phyloP scores from a whole-genome alignment of 495 filamentous ascomycete species.

The Achaetomiella virescens region DNA sequence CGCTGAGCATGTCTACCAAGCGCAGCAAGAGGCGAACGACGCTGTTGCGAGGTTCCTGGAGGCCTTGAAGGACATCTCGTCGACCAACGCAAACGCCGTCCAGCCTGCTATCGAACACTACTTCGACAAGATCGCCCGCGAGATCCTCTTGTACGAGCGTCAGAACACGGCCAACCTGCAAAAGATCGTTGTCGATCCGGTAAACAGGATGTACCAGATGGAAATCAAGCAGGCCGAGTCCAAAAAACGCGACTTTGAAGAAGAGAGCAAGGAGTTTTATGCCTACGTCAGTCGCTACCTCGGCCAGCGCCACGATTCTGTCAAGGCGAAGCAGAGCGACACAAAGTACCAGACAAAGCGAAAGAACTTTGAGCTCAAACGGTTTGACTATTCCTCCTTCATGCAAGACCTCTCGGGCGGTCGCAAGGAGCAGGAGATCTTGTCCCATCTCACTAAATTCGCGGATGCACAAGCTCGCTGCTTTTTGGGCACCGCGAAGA shows the following conservation, averaged over 20 bases:
- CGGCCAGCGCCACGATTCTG: slow-evolving; percentile 86
- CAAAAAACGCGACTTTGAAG: slow-evolving; percentile 97
- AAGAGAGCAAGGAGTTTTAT: slow-evolving; percentile 97
- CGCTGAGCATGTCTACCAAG: slow-evolving; percentile 75
- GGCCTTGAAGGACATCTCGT: slow-evolving; percentile 79
- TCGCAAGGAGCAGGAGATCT: slow-evolving; percentile 93
- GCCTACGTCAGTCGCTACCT: slow-evolving; percentile 89
- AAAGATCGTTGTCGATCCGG: slow-evolving; percentile 87
- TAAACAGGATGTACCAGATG: slow-evolving; percentile 82
- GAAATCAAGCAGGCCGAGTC: slow-evolving; percentile 97
- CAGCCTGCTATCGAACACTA: slow-evolving; percentile 96
- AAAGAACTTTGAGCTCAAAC: slow-evolving; percentile 89
- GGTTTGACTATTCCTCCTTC: slow-evolving; percentile 98
- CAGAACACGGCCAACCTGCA: slow-evolving; percentile 80
- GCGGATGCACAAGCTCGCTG: slow-evolving; percentile 83
- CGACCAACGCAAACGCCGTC: slow-evolving; percentile 89
- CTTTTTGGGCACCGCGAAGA: slow-evolving; percentile 76
- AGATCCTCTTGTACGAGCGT: slow-evolving; percentile 81
- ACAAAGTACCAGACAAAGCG: slow-evolving; percentile 93
- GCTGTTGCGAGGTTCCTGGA: slow-evolving; percentile 77
- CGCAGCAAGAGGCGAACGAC: slow-evolving; percentile 78
- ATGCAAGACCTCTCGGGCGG: slow-evolving; percentile 98
- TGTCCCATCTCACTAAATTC: slow-evolving; percentile 92
- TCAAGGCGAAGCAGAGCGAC: slow-evolving; percentile 98
- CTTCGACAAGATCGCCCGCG: slow-evolving; percentile 90